These are phyloP conservation scores for Cryptococcus jaspeensis DNA, from an alignment of 1,284 basidiomycete species.

Conservation along the genomic window DNA sequence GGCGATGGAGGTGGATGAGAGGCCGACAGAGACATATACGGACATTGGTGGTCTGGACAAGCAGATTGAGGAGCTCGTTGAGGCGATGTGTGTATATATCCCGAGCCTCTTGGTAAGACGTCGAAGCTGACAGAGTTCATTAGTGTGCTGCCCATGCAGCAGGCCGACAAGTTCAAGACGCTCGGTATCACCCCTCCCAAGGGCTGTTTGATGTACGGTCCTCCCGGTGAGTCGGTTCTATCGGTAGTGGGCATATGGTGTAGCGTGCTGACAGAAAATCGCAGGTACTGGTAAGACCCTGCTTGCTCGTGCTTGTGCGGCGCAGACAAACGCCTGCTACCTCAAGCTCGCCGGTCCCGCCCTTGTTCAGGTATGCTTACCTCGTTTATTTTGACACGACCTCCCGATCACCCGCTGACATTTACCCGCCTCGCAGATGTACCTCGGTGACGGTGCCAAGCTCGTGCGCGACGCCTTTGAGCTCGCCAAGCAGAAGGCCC, in stretches of 20 bases:
- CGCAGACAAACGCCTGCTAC: constrained; percentile 77
- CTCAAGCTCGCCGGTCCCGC: constrained; percentile 75
- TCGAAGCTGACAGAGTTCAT: constrained; percentile 8
- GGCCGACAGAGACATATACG: constrained; percentile 73
- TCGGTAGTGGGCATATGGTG: neutral
- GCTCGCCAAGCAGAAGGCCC: constrained; percentile 96
- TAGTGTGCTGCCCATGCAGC: constrained; percentile 72
- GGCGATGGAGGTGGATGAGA: constrained; percentile 90
- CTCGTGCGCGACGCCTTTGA: constrained; percentile 96
- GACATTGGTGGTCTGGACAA: constrained; percentile 78
- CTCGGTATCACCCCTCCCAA: constrained; percentile 77
- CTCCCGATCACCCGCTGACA: neutral
- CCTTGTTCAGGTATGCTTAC: constrained; percentile 60
- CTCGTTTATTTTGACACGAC: neutral
- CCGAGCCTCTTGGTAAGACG: neutral
- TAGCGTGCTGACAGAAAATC: constrained; percentile 1
- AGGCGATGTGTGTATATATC: constrained; percentile 61
- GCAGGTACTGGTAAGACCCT: constrained; percentile 74
- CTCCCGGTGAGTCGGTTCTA: constrained; percentile 58
- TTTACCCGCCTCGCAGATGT: constrained; percentile 57
- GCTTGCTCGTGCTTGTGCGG: constrained; percentile 72
- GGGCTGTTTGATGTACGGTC: constrained; percentile 75
- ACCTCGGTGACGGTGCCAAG: constrained; percentile 87
- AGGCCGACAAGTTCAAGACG: constrained; percentile 76
- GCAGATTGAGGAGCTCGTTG: constrained; percentile 77